Percentiles rank a stretch among this genome's conserved stretches.
phyloP scores from a whole-genome alignment of 805 yeast genomes.

The Yamadazyma insecticola region DNA sequence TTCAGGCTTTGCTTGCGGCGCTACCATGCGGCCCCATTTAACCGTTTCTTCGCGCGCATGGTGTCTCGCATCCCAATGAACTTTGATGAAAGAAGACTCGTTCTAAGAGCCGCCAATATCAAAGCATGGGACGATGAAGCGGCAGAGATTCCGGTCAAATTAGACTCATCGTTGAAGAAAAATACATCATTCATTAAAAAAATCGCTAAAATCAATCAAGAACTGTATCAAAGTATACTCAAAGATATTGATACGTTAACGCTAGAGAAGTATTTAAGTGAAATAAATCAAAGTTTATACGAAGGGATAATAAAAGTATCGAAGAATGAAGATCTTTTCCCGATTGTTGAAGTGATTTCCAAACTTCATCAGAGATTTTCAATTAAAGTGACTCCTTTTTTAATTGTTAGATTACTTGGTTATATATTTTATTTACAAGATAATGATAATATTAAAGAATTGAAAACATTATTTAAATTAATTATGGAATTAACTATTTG shows the following conservation, averaged over 20 bases:
- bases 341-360: slow-evolving; percentile 64
- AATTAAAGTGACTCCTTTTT: slow-evolving; percentile 44
- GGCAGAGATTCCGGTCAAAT: slow-evolving; percentile 20
- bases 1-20: no score
- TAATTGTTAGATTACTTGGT: slow-evolving; percentile 24
- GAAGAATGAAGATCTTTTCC: slow-evolving; percentile 52
- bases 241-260: slow-evolving; percentile 61
- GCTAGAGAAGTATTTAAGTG: slow-evolving; percentile 70
- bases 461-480: slow-evolving; percentile 43
- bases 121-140: slow-evolving; percentile 52
- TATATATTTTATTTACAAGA: slow-evolving; percentile 40
- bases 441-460: slow-evolving; percentile 37
- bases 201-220: slow-evolving; percentile 52
- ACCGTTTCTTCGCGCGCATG: no score
- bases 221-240: slow-evolving; percentile 41
- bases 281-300: slow-evolving; percentile 54
- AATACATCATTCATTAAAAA: slow-evolving; percentile 77
- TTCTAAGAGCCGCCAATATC: slow-evolving; percentile 31
- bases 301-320: slow-evolving; percentile 57
- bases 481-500: slow-evolving; percentile 54
- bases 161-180: slow-evolving; percentile 77
- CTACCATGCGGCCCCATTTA: no score
- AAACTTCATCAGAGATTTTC: slow-evolving; percentile 75
- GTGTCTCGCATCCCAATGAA: neutral
- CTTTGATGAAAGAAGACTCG: neutral